Percentiles rank a stretch among this genome's conserved stretches.
These are phyloP conservation scores for button mushroom (Agaricus bisporus) DNA, from an alignment of 768 basidiomycete species.

Conservation along the genomic window DNA sequence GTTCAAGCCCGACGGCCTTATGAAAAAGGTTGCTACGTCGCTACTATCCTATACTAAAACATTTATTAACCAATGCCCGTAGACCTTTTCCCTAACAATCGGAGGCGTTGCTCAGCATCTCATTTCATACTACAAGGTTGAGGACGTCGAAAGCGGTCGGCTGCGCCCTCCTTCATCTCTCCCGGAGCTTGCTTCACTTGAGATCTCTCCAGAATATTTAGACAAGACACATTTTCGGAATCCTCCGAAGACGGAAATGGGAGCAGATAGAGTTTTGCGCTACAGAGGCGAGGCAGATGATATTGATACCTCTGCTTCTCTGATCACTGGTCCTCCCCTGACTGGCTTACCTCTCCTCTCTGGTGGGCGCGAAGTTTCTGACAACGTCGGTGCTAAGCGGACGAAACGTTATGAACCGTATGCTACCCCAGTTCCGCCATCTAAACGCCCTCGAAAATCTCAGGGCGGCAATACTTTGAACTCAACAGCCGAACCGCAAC, in stretches of 20 bases:
- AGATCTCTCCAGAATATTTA: constrained; percentile 84
- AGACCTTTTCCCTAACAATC: constrained; percentile 92
- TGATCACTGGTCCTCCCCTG: constrained; percentile 19
- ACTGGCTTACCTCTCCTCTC: constrained; percentile 44
- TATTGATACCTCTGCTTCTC: constrained; percentile 38
- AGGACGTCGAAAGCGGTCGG: constrained; percentile 85
- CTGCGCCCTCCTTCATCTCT: constrained; percentile 84
- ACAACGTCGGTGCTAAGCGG: constrained; percentile 28
- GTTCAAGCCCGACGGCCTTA: constrained; percentile 88
- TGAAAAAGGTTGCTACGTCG: constrained; percentile 79
- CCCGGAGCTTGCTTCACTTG: constrained; percentile 79
- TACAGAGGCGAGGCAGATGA: constrained; percentile 86
- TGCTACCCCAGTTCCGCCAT: constrained; percentile 13
- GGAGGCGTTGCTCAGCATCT: constrained; percentile 84
- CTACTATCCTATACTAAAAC: constrained; percentile 4
- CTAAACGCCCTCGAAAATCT: constrained; percentile 35
- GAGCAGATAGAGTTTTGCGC: constrained; percentile 72
- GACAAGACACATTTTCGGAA: constrained; percentile 89
- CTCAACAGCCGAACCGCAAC: not conserved
- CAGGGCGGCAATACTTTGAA: constrained; percentile 15
- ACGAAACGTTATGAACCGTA: constrained; percentile 40
- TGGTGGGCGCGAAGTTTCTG: constrained; percentile 34
- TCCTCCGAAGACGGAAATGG: constrained; percentile 84
- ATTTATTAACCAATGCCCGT: constrained; percentile 10
- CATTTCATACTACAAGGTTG: constrained; percentile 90